Evolutionary conservation across 345 rosid genomes (phyloP).

Genomic region (Arabidopsis suecica): DNA sequence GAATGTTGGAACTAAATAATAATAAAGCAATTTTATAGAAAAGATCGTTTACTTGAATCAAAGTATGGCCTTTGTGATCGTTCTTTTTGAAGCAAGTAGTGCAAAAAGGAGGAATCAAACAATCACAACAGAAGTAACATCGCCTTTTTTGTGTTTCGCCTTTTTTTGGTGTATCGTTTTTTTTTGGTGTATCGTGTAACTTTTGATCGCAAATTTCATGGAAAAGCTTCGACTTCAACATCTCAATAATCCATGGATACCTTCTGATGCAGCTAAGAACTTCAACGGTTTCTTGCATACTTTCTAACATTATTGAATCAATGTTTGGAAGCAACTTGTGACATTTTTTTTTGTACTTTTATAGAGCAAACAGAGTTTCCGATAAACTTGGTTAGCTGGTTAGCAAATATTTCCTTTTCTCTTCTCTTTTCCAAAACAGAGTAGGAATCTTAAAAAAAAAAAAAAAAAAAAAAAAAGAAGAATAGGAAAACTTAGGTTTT

Average conservation of each 20-base stretch:
- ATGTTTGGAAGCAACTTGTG: neutral
- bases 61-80: constrained; percentile 25
- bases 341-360: neutral
- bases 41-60: constrained; percentile 30
- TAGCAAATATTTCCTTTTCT: constrained; percentile 2
- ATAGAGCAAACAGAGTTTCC: neutral
- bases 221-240: constrained; percentile 34
- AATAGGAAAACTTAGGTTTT: neutral
- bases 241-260: constrained; percentile 38
- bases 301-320: neutral
- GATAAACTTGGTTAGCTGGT: neutral
- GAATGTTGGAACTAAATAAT: neutral
- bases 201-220: constrained; percentile 24
- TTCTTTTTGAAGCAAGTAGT: neutral
- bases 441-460: too few species aligned
- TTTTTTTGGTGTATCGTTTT: too few species aligned
- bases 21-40: neutral
- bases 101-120: constrained; percentile 41
- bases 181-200: too few species aligned
- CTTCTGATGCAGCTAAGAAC: constrained; percentile 15
- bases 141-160: neutral
- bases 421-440: neutral
- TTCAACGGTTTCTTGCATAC: constrained; percentile 4
- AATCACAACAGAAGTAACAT: constrained; percentile 40
- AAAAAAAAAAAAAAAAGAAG: too few species aligned